phyloP scores from a whole-genome alignment of 192 early-diverging fungal species.

The Diversispora epigaea region DNA sequence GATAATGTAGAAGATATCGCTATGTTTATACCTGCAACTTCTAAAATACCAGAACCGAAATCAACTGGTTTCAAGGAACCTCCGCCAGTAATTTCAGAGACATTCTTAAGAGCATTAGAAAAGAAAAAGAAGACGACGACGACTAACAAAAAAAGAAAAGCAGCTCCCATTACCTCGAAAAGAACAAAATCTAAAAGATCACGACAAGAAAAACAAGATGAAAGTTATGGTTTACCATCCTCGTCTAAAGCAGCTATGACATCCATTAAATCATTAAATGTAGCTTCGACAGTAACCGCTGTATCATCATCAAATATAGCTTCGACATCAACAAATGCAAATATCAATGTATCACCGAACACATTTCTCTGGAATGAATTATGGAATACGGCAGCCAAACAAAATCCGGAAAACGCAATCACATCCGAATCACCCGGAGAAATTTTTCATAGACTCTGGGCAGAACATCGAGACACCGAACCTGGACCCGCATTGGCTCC shows the following conservation, averaged over 20 bases:
- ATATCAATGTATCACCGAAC: neutral
- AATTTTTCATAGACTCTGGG: neutral
- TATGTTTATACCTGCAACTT: neutral
- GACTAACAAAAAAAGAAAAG: neutral
- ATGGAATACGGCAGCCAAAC: neutral
- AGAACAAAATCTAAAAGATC: neutral
- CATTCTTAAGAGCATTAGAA: neutral
- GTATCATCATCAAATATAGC: too few species aligned
- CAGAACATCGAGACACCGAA: neutral
- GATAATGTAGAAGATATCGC: neutral
- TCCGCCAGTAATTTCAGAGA: neutral
- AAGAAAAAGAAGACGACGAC: neutral
- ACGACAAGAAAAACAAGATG: too few species aligned
- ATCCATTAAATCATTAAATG: too few species aligned
- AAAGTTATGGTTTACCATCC: too few species aligned
- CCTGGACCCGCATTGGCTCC: neutral
- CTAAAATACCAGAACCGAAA: neutral
- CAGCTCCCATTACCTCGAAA: neutral
- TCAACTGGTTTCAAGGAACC: neutral
- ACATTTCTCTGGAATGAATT: neutral
- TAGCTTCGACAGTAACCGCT: too few species aligned
- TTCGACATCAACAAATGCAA: too few species aligned
- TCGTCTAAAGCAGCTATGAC: neutral
- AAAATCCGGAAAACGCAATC: neutral
- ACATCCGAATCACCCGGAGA: neutral